Conservation (phyloP, 352 stramenopile species). For the Phytophthora crassamura region DNA sequence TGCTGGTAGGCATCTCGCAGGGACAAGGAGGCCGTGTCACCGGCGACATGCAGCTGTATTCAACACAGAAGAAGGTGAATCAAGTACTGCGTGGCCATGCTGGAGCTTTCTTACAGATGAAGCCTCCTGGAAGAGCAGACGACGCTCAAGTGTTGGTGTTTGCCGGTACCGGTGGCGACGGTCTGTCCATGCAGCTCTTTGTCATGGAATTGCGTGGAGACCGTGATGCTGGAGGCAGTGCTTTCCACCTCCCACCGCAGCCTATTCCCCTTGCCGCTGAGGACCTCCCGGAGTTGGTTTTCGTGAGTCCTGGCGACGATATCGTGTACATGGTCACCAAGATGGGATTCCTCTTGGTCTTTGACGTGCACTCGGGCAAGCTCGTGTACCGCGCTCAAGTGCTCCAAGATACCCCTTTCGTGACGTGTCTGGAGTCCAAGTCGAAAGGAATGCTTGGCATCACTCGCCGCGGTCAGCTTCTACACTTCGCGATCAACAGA, state of each 20-base stretch:
- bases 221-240: slow-evolving; percentile 90
- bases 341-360: slow-evolving; percentile 99
- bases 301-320: slow-evolving; percentile 89
- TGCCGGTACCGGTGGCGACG: slow-evolving; percentile 77
- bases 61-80: slow-evolving; percentile 97
- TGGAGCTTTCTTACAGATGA: slow-evolving; percentile 96
- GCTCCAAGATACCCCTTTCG: slow-evolving; percentile 97
- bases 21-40: slow-evolving; percentile 89
- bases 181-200: slow-evolving; percentile 80
- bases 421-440: slow-evolving; percentile 84
- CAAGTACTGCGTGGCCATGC: slow-evolving; percentile 97
- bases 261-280: slow-evolving; percentile 95
- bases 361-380: slow-evolving; percentile 98
- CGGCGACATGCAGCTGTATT: slow-evolving; percentile 98
- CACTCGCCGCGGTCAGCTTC: slow-evolving; percentile 95
- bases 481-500: slow-evolving; percentile 97
- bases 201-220: slow-evolving; percentile 98
- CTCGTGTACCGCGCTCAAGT: slow-evolving; percentile 97
- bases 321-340: slow-evolving; percentile 99
- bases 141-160: slow-evolving; percentile 81
- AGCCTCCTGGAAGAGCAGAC: slow-evolving; percentile 92
- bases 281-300: slow-evolving; percentile 98
- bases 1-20: slow-evolving; percentile 96
- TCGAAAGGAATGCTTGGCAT: slow-evolving; percentile 97
- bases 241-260: slow-evolving; percentile 93